phyloP scores from a whole-genome alignment of 1,284 basidiomycete species.

The Leccinum griseonigrum region DNA sequence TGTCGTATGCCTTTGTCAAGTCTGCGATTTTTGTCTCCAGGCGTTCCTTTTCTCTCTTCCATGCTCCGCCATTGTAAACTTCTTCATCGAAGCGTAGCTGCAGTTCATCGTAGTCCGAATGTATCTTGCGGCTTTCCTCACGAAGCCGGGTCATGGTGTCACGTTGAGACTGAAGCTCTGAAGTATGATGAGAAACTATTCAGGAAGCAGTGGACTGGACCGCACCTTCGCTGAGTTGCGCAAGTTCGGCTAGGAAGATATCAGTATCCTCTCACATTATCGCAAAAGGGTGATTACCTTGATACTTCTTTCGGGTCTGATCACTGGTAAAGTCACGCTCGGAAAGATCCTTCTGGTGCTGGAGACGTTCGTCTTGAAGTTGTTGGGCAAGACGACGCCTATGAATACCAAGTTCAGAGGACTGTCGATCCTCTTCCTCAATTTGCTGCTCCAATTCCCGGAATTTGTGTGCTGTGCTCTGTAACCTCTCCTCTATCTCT shows the following conservation, averaged over 20 bases:
- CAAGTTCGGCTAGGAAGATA: conserved; percentile 56
- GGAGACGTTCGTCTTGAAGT: conserved; percentile 74
- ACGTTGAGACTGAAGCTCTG: conserved; percentile 74
- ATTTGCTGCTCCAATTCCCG: conserved; percentile 63
- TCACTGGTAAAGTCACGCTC: conserved; percentile 76
- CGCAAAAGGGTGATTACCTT: conserved; percentile 45
- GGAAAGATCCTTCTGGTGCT: conserved; percentile 71
- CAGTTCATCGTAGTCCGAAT: conserved; percentile 75
- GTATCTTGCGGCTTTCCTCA: conserved; percentile 76
- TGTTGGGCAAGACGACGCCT: conserved; percentile 67
- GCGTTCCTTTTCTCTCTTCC: conserved; percentile 86
- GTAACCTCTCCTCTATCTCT: conserved; percentile 49
- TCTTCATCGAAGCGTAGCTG: conserved; percentile 77
- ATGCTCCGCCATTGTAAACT: conserved; percentile 71
- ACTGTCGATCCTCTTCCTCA: conserved; percentile 66
- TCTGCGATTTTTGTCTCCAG: conserved; percentile 80
- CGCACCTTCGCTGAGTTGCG: conserved; percentile 73
- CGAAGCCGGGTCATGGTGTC: conserved; percentile 72
- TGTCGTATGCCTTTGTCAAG: conserved; percentile 74
- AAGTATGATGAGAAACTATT: conserved; percentile 9
- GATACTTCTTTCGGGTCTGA: conserved; percentile 81
- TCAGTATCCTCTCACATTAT: conserved; percentile 6
- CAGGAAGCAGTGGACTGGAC: neutral
- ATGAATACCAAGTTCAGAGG: conserved; percentile 62
- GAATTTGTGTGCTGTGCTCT: conserved; percentile 52